These are phyloP conservation scores for Pythium diclinum DNA, from an alignment of 352 stramenopile genomes.

Conservation along the genomic window DNA sequence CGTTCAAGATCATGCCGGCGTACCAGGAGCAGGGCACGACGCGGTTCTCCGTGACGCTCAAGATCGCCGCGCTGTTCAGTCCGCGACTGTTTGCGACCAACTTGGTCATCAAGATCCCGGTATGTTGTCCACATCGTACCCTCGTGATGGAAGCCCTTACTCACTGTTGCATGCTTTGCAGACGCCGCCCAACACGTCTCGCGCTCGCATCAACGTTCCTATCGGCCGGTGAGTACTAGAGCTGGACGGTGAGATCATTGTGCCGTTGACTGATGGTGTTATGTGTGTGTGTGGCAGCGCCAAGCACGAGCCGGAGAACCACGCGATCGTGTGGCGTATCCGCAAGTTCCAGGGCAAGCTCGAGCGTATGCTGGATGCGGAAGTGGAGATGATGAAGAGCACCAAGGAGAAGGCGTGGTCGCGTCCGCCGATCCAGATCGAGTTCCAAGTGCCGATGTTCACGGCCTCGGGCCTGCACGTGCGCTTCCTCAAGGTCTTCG, in stretches of 20 bases:
- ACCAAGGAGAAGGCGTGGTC: slow-evolving; percentile 96
- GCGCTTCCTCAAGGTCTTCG: slow-evolving; percentile 98
- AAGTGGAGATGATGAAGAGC: slow-evolving; percentile 96
- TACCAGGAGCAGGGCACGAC: slow-evolving; percentile 93
- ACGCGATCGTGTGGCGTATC: slow-evolving; percentile 98
- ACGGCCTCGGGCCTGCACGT: slow-evolving; percentile 97
- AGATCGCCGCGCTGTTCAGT: slow-evolving; percentile 92
- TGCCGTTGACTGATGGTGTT: neutral
- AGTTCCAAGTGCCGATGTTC: slow-evolving; percentile 99
- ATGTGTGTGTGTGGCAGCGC: slow-evolving; percentile 49
- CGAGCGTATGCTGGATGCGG: slow-evolving; percentile 93
- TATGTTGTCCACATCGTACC: no score
- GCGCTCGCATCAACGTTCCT: slow-evolving; percentile 93
- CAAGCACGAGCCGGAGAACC: slow-evolving; percentile 97
- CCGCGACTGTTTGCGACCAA: slow-evolving; percentile 96
- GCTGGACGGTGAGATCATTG: neutral
- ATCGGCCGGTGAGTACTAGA: slow-evolving; percentile 67
- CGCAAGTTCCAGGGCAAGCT: slow-evolving; percentile 96
- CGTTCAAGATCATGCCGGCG: slow-evolving; percentile 97
- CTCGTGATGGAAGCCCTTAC: neutral
- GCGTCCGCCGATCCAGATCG: slow-evolving; percentile 95
- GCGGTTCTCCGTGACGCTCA: slow-evolving; percentile 75
- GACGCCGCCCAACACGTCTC: slow-evolving; percentile 95
- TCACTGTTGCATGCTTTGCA: slow-evolving; percentile 32
- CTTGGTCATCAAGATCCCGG: slow-evolving; percentile 94